A percentile compares a stretch with the other conserved stretches of the same genome.
Evolutionary conservation across 257 asterid genomes (phyloP).

Genomic region (Solanum chiquidenum): DNA sequence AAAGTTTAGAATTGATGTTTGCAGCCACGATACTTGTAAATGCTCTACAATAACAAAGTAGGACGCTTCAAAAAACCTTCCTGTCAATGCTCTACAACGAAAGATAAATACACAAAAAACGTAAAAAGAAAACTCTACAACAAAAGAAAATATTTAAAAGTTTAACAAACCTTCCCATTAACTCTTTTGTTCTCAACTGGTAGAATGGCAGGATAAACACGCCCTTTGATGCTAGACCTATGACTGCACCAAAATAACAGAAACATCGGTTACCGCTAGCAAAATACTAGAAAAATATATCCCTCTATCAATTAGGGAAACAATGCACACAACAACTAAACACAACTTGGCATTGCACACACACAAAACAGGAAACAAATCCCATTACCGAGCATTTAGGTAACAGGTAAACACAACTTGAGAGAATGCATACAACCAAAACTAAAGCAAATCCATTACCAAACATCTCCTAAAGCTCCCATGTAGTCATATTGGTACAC

Average conservation of each 20-base stretch:
- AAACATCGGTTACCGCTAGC: neutral
- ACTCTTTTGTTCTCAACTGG: conserved; percentile 51
- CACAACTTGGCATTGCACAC: neutral
- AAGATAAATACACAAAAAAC: neutral
- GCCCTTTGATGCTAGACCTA: conserved; percentile 70
- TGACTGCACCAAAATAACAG: conserved; percentile 34
- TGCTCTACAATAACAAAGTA: neutral
- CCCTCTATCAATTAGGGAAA: neutral
- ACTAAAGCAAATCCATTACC: neutral
- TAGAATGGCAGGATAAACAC: conserved; percentile 81
- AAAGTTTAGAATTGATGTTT: neutral
- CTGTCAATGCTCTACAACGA: neutral
- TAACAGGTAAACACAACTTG: neutral
- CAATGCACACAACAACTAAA: neutral
- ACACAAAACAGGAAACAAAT: neutral
- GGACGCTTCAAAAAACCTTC: neutral
- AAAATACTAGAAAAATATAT: neutral
- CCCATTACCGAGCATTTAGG: neutral
- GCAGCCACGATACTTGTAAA: neutral
- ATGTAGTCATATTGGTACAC: neutral
- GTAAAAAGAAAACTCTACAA: neutral
- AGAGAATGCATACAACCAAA: neutral
- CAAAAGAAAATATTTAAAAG: neutral
- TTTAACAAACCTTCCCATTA: conserved; percentile 46
- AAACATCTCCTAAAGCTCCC: neutral